A percentile compares a stretch with the other conserved stretches of the same genome.
Conservation (phyloP, 2,329 filamentous ascomycete species). For the Tothia fuscella region DNA sequence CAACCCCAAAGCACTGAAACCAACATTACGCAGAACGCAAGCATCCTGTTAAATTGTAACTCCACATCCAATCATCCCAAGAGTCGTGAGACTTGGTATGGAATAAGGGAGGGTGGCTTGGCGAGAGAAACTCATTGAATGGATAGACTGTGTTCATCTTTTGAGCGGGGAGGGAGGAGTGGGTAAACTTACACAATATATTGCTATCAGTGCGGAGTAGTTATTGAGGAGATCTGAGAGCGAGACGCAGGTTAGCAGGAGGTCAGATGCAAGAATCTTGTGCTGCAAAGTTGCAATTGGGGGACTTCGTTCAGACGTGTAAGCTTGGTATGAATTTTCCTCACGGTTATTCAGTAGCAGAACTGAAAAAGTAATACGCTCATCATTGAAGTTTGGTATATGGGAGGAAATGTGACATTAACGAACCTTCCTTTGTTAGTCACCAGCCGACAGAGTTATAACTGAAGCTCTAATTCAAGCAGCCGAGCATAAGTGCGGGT, state of each 20-base stretch:
- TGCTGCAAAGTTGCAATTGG: neutral
- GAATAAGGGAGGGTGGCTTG: conserved; percentile 11
- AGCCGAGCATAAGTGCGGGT: no score
- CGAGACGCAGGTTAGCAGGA: no score
- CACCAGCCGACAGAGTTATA: no score
- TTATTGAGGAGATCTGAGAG: no score
- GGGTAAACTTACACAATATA: no score
- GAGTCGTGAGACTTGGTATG: conserved; percentile 2
- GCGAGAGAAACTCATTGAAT: conserved; percentile 11
- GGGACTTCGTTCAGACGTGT: conserved; percentile 10
- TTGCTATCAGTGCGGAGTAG: no score
- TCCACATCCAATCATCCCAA: conserved; percentile 13
- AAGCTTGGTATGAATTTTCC: conserved; percentile 11
- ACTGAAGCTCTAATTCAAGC: no score
- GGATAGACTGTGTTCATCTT: conserved; percentile 11
- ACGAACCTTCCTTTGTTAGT: no score
- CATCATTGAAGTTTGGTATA: conserved; percentile 3
- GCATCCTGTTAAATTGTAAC: conserved; percentile 3
- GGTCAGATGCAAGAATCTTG: neutral
- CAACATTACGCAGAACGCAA: conserved; percentile 6
- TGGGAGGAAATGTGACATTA: no score
- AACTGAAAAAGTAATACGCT: conserved; percentile 11
- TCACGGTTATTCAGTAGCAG: conserved; percentile 12
- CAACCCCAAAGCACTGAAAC: conserved; percentile 4
- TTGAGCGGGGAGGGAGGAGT: neutral